These are phyloP conservation scores for Oryza rufipogon DNA, from an alignment of 176 grass and related monocot species.

Conservation along the genomic window DNA sequence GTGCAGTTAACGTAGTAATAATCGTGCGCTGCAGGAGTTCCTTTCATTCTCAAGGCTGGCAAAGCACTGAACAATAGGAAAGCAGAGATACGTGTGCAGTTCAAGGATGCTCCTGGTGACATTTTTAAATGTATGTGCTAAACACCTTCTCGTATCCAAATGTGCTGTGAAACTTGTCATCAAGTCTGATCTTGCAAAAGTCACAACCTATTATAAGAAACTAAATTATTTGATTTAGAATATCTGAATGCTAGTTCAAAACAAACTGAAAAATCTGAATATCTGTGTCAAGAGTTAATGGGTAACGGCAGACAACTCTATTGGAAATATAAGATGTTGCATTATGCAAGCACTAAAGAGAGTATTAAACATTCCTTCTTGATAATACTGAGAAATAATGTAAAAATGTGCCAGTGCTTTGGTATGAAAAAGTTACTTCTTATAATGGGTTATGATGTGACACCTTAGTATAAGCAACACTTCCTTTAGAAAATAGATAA, in stretches of 20 bases:
- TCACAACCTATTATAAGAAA: not conserved
- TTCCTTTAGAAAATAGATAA: not conserved
- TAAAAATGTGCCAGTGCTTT: not conserved
- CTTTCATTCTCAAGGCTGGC: slow-evolving; percentile 94
- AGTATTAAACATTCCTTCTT: not conserved
- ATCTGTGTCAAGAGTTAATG: not conserved
- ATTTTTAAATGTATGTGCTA: slow-evolving; percentile 84
- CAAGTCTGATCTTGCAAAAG: slow-evolving; percentile 7
- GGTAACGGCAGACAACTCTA: not conserved
- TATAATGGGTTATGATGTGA: not conserved
- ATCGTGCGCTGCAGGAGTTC: slow-evolving; percentile 71
- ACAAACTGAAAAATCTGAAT: not conserved
- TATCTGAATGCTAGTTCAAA: not conserved
- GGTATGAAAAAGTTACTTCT: not conserved
- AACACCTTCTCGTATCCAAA: slow-evolving; percentile 5
- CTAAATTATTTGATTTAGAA: not conserved
- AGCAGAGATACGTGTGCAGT: slow-evolving; percentile 97
- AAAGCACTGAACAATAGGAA: slow-evolving; percentile 91
- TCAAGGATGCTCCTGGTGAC: slow-evolving; percentile 96
- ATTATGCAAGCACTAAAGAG: not conserved
- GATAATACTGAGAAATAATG: not conserved
- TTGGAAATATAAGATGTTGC: not conserved
- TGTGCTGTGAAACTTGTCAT: not conserved
- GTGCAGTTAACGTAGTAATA: slow-evolving; percentile 21
- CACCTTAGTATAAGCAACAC: not conserved